Base-by-base conservation (phyloP, 1,284 basidiomycete species). In the Sanghuangporus sanghuang region DNA sequence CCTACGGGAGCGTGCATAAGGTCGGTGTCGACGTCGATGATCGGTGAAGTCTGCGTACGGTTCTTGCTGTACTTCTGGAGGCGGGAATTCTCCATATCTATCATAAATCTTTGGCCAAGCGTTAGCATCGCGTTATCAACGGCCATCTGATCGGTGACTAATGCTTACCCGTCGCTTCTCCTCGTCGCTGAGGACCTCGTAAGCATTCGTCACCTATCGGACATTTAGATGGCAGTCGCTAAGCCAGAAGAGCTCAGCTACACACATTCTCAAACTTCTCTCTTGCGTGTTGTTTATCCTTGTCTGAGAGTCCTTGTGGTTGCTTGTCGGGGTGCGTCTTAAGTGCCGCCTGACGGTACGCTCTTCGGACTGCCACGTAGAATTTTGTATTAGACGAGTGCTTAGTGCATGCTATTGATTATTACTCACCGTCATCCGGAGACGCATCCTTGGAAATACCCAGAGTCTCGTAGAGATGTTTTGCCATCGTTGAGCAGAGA, bases 291-390 rank as follows among this genome's bases (percentile, higher is more conserved):
- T 78, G 75, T 69, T 80, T 84, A 60, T 81, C 79, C 58, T 76
- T 72, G 39, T 78, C 75, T 46, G 73, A 77, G 4, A 81, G 79
- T 23, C 71, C 71, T 38, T 79, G 81, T 14, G 81, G 79, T 46
- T 85, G 78, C 68, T 85, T 86, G 68, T 88, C 86, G 9, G 86
- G 86, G 70, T 88, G 86, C 6, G 86, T 88, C 70, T 83, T 81
- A 36, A 88, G 75, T 8, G 81, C 85, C 64, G 79, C 81, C 65
- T 79, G 79, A 67, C 80, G 83, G 72, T 87, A 88, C 2, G 85
- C 86, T 69, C 78, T 84, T 61, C 83, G 81, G 64, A 88, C 86
- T 88, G 64, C 23, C 54, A 40, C 40, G 38, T 14, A 38, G 44
- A 46, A 61, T 2, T 39, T 52, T 9, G 11, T 21, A 58, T 62